phyloP scores from a whole-genome alignment of 306 rosid species.

The Dalbergia cultrata region DNA sequence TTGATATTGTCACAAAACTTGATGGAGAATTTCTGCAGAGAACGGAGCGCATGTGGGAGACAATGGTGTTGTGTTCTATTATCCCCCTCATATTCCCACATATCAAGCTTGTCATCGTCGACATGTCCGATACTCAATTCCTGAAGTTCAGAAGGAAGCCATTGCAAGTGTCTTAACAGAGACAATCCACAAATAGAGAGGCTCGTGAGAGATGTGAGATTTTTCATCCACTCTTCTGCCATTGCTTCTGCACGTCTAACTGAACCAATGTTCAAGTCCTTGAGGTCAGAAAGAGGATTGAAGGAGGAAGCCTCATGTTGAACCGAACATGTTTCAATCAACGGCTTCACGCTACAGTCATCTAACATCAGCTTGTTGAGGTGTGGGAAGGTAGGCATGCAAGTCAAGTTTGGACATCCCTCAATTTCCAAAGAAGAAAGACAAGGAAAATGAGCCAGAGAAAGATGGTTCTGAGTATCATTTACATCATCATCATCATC shows the following conservation, averaged over 20 bases:
- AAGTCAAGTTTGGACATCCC: not conserved
- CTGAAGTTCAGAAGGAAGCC: not conserved
- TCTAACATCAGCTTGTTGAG: not conserved
- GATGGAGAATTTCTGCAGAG: not conserved
- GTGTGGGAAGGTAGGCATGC: not conserved
- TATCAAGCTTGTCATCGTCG: not conserved
- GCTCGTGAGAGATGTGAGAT: not conserved
- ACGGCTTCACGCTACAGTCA: not conserved
- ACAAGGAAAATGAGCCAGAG: not conserved
- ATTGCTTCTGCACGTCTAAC: not conserved
- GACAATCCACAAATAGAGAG: not conserved
- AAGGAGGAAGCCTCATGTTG: not conserved
- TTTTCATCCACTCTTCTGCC: not conserved
- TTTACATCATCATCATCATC: not conserved
- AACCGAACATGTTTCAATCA: not conserved
- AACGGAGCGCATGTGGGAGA: not conserved
- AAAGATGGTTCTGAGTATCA: not conserved
- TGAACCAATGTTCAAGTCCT: not conserved
- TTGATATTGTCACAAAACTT: not conserved
- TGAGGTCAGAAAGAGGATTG: not conserved
- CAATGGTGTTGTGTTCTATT: not conserved
- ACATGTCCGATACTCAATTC: not conserved
- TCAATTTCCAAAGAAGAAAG: not conserved
- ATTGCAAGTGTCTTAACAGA: not conserved
- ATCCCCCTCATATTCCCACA: not conserved